phyloP scores from a whole-genome alignment of 2,329 filamentous ascomycete genomes.

The Emergomyces africanus region DNA sequence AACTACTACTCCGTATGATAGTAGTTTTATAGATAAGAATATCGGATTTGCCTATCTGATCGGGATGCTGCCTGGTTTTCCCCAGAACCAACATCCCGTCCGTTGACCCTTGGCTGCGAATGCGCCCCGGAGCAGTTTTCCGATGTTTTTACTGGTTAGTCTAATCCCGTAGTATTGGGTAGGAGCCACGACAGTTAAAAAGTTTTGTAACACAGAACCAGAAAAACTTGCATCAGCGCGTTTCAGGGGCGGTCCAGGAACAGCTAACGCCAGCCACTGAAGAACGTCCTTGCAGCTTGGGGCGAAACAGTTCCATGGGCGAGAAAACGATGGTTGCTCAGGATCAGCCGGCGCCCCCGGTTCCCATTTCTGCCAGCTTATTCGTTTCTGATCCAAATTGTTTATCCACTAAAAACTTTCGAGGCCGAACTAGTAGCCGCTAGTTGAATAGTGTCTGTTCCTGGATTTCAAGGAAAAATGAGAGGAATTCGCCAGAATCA shows the following conservation, averaged over 20 bases:
- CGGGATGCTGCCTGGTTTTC: too few relatives aligned
- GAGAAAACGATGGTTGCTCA: too few relatives aligned
- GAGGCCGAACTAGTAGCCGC: background rate
- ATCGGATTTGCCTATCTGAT: too few relatives aligned
- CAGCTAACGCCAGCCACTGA: background rate
- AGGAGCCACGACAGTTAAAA: background rate
- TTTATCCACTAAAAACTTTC: too few relatives aligned
- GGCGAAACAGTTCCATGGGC: background rate
- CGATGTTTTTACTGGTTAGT: too few relatives aligned
- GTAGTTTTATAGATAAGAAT: too few relatives aligned
- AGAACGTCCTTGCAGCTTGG: background rate
- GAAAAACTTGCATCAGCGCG: background rate
- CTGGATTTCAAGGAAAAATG: background rate
- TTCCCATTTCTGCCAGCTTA: background rate
- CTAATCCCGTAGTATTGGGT: too few relatives aligned
- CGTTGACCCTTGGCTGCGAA: too few relatives aligned
- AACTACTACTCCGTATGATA: too few relatives aligned
- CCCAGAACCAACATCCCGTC: too few relatives aligned
- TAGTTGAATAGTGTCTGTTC: background rate
- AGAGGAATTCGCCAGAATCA: background rate
- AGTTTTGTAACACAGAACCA: background rate
- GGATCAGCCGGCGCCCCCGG: background rate
- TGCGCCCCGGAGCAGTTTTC: too few relatives aligned
- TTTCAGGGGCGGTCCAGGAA: background rate
- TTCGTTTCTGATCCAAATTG: background rate